These are phyloP conservation scores for Pyrus pyrifolia DNA, from an alignment of 306 rosid species.

Conservation along the genomic window DNA sequence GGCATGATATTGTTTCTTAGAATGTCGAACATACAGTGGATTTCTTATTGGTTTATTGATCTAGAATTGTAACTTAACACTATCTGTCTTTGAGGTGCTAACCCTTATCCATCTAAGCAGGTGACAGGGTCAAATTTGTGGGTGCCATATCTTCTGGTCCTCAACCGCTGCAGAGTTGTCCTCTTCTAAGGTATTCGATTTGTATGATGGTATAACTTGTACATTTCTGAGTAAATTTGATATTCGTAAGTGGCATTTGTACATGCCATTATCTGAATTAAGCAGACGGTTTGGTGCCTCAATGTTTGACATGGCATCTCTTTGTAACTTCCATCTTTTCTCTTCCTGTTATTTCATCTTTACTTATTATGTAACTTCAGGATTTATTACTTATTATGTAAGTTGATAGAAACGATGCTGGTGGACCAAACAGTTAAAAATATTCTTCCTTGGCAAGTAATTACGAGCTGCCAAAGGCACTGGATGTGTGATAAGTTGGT, in stretches of 20 bases:
- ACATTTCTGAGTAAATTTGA: neutral
- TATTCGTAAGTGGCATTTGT: neutral
- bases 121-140: conserved; percentile 83
- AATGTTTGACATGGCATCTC: neutral
- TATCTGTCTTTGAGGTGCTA: neutral
- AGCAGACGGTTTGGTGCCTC: neutral
- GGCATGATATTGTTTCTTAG: conserved; percentile 34
- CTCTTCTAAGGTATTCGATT: conserved; percentile 53
- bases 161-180: conserved; percentile 37
- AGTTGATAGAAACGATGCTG: neutral
- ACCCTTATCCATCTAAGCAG: conserved; percentile 37
- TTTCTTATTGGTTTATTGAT: neutral
- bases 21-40: neutral
- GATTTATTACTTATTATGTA: neutral
- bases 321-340: neutral
- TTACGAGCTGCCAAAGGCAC: neutral
- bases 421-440: neutral
- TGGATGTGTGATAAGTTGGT: neutral
- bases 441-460: neutral
- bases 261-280: neutral
- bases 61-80: neutral
- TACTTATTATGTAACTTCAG: neutral
- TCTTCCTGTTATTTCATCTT: neutral
- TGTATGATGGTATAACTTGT: neutral
- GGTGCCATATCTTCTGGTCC: conserved; percentile 48